Base-by-base conservation (phyloP, 2,329 filamentous ascomycete genomes). In the Pestalotiopsis sp. region DNA sequence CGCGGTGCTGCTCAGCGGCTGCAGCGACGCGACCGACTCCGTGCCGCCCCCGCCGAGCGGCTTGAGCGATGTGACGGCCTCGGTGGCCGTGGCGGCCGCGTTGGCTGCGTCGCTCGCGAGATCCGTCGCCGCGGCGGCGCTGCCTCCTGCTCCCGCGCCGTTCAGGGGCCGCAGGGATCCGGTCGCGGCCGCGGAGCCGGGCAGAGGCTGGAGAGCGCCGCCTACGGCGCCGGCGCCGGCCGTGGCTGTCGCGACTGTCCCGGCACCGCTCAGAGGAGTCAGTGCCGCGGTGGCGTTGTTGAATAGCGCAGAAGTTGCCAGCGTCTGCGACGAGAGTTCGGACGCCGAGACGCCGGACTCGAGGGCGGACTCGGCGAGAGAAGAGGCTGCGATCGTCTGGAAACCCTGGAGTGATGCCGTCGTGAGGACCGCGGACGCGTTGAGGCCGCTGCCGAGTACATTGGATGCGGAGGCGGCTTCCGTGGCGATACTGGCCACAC, bases 241-340 rank as follows among this genome's bases (percentile, higher is more conserved):
- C 5, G 63, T 49, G 25, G 63, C 63, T 0, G 45, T 66, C 2
- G 63, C 49, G 17, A 23, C 63, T 14, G 12, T 27, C 1, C 36
- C 45, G 27, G 41, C 45, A 14, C 63, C 25, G 13, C 49, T 27
- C 4, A 66, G 63, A 23, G 63, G 27, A 4, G 36, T 56, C 2
- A 66, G 49, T 11, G 31, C 49, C 13, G 63, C 63, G 23, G 63
- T 66, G n/a, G 23, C 49, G 36, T 57, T 66, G n/a, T 23, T 31
- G 31, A 39, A 13, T 1, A 45, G 12, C 31, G 13, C 25, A 5
- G 31, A 38, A 9, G 25, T 56, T 20, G 20, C 41, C 41, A 58
- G 23, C 4, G 63, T 12, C 52, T n/a, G 17, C 14, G 52, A 58
- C 3, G 41, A 36, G 11, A 23, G 13, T n/a, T 6, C 45, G 9